Base-by-base conservation (phyloP, 108 stramenopile species). In the Nannochloropsis oceanica region DNA sequence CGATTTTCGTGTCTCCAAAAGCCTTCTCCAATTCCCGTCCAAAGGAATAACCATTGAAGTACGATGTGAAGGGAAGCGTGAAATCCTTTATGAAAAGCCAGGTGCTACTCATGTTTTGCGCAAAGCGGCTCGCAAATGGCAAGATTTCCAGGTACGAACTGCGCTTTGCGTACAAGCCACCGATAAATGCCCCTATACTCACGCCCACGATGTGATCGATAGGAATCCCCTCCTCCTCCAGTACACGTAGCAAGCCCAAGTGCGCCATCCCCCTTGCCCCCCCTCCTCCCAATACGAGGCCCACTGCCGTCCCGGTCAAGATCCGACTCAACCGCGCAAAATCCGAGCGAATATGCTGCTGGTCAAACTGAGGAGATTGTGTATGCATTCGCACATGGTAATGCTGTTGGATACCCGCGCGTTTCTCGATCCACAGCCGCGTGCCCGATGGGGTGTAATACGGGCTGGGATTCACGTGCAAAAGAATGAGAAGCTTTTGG, bases 1-100 rank as follows among this genome's bases (percentile, higher is more conserved):
- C 91, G 27, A 93, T 92, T 50, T 91, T 85, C 13, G 86, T 82
- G 26, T 12, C 84, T 9, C 92, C 92, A 18, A 93, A 81, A 12
- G 79, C 50, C 79, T 91, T 85, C 43, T 82, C 50, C 80, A 92
- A 91, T 13, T 87, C 88, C 43, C 82, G 27, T 85, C 91, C 92
- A 92, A 93, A 93, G 25, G 85, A 87, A 44, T 43, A 8, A 11
- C 90, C 90, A 22, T 50, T 86, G 89, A 90, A 91, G 13, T 42
- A 87, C 11, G 86, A 80, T 9, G 79, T 12, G 18, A 89, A 18
- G 27, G 90, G 90, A 0, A 89, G 81, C 27, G 90, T 91, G 13
- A 84, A 14, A 27, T 87, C 87, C 12, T 20, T n/a, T 18, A 87
- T 7, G 42, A 43, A 27, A 14, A 42, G 12, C 85, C 59, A 82